Conservation (phyloP, 208 protist genomes). For the Endotrypanum monterogeii region DNA sequence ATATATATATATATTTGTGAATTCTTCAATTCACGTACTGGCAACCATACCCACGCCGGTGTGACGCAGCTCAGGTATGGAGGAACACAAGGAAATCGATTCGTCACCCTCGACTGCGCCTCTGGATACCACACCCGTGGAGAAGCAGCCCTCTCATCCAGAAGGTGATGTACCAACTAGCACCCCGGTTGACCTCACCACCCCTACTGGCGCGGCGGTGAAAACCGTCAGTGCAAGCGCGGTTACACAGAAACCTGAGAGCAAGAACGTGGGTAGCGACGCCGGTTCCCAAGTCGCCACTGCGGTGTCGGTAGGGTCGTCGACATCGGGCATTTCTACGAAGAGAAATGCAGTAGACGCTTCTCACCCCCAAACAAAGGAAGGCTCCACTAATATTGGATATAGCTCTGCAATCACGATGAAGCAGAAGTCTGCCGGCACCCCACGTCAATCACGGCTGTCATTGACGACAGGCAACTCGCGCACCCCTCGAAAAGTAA, state of each 20-base stretch:
- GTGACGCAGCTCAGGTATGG: neutral
- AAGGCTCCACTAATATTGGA: too few species aligned
- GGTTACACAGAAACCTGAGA: neutral
- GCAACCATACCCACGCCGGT: neutral
- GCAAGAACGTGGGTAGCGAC: neutral
- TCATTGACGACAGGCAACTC: constrained; percentile 1
- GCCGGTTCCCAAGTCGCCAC: neutral
- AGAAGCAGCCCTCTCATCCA: neutral
- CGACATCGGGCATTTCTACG: neutral
- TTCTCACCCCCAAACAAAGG: too few species aligned
- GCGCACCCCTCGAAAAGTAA: neutral
- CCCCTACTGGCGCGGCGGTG: too few species aligned
- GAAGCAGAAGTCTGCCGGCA: too few species aligned
- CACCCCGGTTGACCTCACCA: neutral
- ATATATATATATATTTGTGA: neutral
- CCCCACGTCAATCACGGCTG: neutral
- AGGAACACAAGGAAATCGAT: neutral
- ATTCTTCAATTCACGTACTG: neutral
- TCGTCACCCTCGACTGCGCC: neutral
- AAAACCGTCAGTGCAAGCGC: neutral
- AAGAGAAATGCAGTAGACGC: neutral
- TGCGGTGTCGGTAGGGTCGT: neutral
- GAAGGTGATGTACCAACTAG: neutral
- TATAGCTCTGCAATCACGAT: constrained; percentile 3
- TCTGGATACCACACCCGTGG: neutral